A percentile compares a stretch with the other conserved stretches of the same genome.
These are phyloP conservation scores for Tolypocladium guangdongense DNA, from an alignment of 2,329 filamentous ascomycete species.

Conservation along the genomic window DNA sequence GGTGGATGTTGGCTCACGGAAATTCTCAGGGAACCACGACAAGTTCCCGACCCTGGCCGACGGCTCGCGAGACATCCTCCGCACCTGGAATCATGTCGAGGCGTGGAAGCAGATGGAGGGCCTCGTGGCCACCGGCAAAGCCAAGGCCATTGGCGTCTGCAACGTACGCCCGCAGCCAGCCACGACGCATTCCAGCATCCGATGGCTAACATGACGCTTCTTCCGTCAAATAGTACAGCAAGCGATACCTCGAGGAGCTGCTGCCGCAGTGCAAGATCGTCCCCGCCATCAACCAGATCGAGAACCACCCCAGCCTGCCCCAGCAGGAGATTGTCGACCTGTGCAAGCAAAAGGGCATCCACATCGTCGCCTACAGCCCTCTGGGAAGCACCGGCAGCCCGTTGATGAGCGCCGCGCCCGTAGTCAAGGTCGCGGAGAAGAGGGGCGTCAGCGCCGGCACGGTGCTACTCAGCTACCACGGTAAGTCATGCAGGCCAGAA, in stretches of 20 bases:
- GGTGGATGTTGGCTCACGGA: not conserved
- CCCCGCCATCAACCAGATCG: slow-evolving; percentile 61
- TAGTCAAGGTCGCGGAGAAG: slow-evolving; percentile 54
- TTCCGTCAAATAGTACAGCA: slow-evolving; percentile 33
- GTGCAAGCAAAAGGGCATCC: slow-evolving; percentile 57
- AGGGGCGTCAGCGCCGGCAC: slow-evolving; percentile 48
- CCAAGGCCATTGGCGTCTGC: slow-evolving; percentile 42
- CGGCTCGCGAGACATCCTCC: slow-evolving; percentile 63
- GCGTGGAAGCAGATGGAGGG: slow-evolving; percentile 72
- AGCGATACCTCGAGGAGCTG: slow-evolving; percentile 43
- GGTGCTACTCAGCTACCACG: slow-evolving; percentile 61
- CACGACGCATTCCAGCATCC: too few relatives aligned
- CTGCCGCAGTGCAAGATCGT: slow-evolving; percentile 39
- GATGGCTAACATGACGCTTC: not conserved
- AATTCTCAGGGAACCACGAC: slow-evolving; percentile 48
- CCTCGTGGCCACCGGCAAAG: slow-evolving; percentile 48
- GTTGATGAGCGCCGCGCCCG: slow-evolving; percentile 50
- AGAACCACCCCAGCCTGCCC: slow-evolving; percentile 61
- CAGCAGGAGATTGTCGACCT: slow-evolving; percentile 63
- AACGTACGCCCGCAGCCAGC: slow-evolving; percentile 28
- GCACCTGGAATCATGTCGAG: slow-evolving; percentile 57
- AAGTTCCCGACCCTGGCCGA: slow-evolving; percentile 65
- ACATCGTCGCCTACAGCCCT: slow-evolving; percentile 63
- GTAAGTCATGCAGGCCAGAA: slow-evolving; percentile 30
- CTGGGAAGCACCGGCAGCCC: slow-evolving; percentile 54